Percentiles rank a stretch among this genome's conserved stretches.
Conservation (phyloP, 208 protist genomes). For the Trypanosomatidae sp. region DNA sequence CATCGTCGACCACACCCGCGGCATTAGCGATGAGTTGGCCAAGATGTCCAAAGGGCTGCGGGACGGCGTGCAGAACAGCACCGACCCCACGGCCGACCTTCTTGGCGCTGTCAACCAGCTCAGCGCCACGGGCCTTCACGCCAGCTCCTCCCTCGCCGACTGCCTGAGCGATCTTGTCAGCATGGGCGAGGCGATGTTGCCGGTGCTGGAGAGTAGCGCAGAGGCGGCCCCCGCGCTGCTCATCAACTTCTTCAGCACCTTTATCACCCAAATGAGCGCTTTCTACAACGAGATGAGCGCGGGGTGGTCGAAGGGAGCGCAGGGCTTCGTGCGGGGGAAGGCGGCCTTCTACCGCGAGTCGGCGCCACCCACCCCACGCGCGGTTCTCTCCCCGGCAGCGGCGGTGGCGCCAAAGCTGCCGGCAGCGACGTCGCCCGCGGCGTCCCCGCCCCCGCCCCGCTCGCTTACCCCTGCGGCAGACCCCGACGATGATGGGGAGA, state of each 20-base stretch:
- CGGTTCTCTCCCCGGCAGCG: not conserved
- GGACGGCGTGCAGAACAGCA: constrained; percentile 12
- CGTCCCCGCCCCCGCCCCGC: too few species aligned
- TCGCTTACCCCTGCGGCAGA: too few species aligned
- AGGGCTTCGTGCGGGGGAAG: constrained; percentile 34
- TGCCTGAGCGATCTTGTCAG: constrained; percentile 59
- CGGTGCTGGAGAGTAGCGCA: constrained; percentile 51
- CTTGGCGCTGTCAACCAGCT: constrained; percentile 14
- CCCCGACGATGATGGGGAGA: too few species aligned
- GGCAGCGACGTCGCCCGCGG: constrained; percentile 15
- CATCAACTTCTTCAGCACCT: constrained; percentile 67
- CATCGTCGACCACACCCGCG: constrained; percentile 24
- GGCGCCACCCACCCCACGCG: not conserved
- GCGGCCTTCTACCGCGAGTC: constrained; percentile 28
- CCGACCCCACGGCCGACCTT: constrained; percentile 17
- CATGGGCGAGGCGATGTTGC: constrained; percentile 68
- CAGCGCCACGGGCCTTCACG: constrained; percentile 8
- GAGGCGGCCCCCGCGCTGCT: constrained; percentile 50
- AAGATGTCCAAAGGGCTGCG: constrained; percentile 14
- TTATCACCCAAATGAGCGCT: constrained; percentile 45
- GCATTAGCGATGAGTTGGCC: constrained; percentile 21
- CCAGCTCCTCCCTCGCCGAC: constrained; percentile 25
- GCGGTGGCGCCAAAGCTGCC: not conserved
- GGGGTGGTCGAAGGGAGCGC: constrained; percentile 15
- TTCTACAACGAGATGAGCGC: constrained; percentile 43